Base-by-base conservation (phyloP, 768 basidiomycete genomes). In the Xerocomus brunneocitrinus region DNA sequence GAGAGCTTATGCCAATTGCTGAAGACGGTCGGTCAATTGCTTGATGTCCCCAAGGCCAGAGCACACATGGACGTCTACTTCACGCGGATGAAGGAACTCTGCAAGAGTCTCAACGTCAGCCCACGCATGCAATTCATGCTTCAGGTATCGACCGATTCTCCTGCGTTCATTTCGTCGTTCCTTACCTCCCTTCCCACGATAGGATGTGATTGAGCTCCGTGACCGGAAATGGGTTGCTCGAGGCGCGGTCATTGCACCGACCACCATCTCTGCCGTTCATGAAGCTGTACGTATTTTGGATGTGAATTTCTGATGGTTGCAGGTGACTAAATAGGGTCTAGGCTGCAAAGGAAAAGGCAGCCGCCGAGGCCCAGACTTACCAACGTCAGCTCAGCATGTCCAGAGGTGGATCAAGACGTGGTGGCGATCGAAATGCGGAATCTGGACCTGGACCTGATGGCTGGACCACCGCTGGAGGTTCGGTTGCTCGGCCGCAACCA, bases 91-190 rank as follows among this genome's bases (percentile, higher is more conserved):
- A 82, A 84, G 66, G 84, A 89, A 67, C 75, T 98, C 57, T 74
- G 80, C 39, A 86, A 85, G 74, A 90, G 83, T 61, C 71, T 61
- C 14, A 85, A 87, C 49, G 84, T 97, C 57, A 84, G 82, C 54
- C 80, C 92, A 16, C 87, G 97, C 62, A 91, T 98, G 81, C 84
- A 86, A 52, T 98, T 89, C 73, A 97, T 98, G 94, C 79, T 99
- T 53, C 84, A 91, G 84, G 95, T 95, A 55, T 52, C 81, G 73
- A 35, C 3, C 25, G n/a, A 19, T 10, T 49, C 49, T 56, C 9
- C 44, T 24, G 30, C 12, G 25, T 49, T 50, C 9, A 9, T 53
- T 34, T 22, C 1, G 8, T 13, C 35, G 44, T n/a, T 42, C 7
- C 51, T 48, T 35, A 59, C 22, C 52, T 47, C 8, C 19, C 30